A percentile compares a stretch with the other conserved stretches of the same genome.
phyloP scores from a whole-genome alignment of 2,329 filamentous ascomycete species.

The Pseudogymnoascus sp. region DNA sequence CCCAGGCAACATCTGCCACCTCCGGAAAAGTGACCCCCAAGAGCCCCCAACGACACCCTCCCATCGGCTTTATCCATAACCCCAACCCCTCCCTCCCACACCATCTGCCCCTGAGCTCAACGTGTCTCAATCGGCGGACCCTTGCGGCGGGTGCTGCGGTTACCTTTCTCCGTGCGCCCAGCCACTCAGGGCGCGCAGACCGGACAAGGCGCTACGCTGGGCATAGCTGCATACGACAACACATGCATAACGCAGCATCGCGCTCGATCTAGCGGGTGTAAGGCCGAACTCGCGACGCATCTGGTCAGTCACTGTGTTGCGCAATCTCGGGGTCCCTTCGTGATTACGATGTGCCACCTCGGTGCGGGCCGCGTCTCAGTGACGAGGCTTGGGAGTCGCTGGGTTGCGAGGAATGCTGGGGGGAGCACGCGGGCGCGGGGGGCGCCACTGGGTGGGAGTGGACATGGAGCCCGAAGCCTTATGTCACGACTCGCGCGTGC shows the following conservation, averaged over 20 bases:
- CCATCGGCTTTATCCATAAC: not conserved
- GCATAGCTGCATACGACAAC: conserved; percentile 5
- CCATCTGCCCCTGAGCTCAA: not conserved
- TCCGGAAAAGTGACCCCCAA: not conserved
- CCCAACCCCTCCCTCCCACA: not conserved
- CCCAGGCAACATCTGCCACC: not conserved
- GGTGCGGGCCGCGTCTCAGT: conserved; percentile 4
- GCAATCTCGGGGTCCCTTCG: not conserved
- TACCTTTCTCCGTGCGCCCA: not conserved
- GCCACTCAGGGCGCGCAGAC: not conserved
- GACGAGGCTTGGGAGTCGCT: not conserved
- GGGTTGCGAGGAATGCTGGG: conserved; percentile 1
- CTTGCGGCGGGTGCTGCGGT: not conserved
- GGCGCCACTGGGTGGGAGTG: not conserved
- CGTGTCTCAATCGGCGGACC: conserved; percentile 1
- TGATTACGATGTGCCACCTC: not conserved
- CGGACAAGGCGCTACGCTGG: not conserved
- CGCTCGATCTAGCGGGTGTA: not conserved
- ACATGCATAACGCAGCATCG: conserved; percentile 5
- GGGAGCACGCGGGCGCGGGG: not conserved
- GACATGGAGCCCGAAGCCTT: not conserved
- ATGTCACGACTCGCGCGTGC: conserved; percentile 4
- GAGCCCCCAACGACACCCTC: not conserved
- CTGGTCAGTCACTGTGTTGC: not conserved
- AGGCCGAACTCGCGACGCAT: not conserved